Base-by-base conservation (phyloP, 495 filamentous ascomycete species). In the Thozetella sp. region DNA sequence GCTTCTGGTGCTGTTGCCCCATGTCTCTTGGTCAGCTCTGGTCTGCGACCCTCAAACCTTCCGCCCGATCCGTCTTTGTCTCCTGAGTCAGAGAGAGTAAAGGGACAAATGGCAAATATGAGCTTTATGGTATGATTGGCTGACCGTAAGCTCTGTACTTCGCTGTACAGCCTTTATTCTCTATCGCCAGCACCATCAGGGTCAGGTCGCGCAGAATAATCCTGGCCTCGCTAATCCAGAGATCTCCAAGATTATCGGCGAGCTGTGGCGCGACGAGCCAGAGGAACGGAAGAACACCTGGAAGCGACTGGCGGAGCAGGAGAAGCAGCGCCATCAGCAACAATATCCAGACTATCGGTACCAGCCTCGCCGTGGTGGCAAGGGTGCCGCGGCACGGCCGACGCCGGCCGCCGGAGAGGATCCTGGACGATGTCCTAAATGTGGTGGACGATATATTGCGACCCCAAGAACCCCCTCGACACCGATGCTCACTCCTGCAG, bases 201-300 rank as follows among this genome's bases (percentile, higher is more conserved):
- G 88, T 4, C 76, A 83, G 10, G 90, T 97, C 11, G 90, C 94
- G 9, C 81, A 87, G 12, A 86, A 90, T 65, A 82, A 97, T 68
- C 95, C 93, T 4, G 92, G 93, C 45, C 85, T 97, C 62, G 87
- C 96, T 30, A 99, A 99, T 74, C 95, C 95, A 3, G 93, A 99
- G 53, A 97, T 99, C 59, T 98, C 95, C 37, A 98, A 98, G 75
- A 95, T 97, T 64, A 97, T 98, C 67, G 95, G 96, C 46, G 89
- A 93, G 67, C 88, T 92, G 83, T 99, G 95, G 95, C 84, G 87
- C 59, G 79, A 84, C 60, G 85, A 93, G 61, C 77, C 88, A 3
- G 80, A 88, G 27, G 86, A 91, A n/a, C 81, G 85, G 25, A 97
- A 96, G 74, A 83, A 86, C 40, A 82, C 91, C 66, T 99, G 96